Evolutionary conservation across 257 asterid species (phyloP).

Genomic region (Pogostemon cablin): DNA sequence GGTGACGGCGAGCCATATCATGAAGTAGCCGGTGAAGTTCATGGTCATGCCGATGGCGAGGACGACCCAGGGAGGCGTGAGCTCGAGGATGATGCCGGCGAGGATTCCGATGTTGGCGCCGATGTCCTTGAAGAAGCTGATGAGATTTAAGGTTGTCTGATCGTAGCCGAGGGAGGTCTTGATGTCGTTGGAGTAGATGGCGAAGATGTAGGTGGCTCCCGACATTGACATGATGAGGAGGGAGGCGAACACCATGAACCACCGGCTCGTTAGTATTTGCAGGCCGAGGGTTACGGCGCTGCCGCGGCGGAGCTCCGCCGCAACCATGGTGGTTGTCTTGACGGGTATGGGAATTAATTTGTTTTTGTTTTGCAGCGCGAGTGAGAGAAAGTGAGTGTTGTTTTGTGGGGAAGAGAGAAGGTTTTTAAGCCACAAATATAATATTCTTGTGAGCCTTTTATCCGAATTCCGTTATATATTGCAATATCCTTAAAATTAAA

Average conservation of each 20-base stretch:
- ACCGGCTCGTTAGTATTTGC: constrained; percentile 43
- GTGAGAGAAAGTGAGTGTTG: not conserved
- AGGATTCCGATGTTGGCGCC: constrained; percentile 62
- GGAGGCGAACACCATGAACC: constrained; percentile 69
- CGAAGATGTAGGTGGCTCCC: constrained; percentile 69
- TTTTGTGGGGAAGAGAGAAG: not conserved
- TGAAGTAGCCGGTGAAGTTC: constrained; percentile 65
- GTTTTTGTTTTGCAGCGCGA: no score
- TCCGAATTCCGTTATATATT: not conserved
- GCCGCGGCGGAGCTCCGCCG: constrained; percentile 31
- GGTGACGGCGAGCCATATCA: constrained; percentile 63
- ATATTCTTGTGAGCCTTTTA: not conserved
- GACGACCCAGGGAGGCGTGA: constrained; percentile 65
- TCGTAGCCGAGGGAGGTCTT: constrained; percentile 63
- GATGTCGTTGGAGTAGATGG: constrained; percentile 56
- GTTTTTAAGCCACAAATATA: not conserved
- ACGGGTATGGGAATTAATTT: not conserved
- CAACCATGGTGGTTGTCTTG: constrained; percentile 21
- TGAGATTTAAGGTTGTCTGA: constrained; percentile 56
- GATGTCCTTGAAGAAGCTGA: constrained; percentile 64
- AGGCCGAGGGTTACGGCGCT: constrained; percentile 21
- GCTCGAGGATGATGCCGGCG: constrained; percentile 58
- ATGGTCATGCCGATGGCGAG: constrained; percentile 55
- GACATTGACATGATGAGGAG: constrained; percentile 60
- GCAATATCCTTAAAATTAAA: no score